Evolutionary conservation across 495 filamentous ascomycete genomes (phyloP), one percentile per base, ranked within the genome.

Genomic region (Podospora conica): DNA sequence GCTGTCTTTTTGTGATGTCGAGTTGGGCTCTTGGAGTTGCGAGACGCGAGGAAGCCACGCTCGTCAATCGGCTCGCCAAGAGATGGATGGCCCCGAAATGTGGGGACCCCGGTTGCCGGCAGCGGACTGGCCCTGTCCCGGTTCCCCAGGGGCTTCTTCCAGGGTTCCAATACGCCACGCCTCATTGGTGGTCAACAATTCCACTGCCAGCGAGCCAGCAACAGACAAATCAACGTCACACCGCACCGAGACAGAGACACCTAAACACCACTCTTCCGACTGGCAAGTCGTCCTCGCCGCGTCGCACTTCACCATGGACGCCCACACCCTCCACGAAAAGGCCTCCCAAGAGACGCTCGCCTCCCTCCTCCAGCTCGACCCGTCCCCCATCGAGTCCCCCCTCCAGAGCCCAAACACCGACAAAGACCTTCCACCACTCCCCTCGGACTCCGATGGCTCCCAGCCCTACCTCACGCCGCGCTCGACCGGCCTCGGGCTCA

Each of bases 361-460:
- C 33, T 91, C 88, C 27, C 85, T 97, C 69, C 82, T 89, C 61
- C 85, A 93, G 65, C 79, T 97, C 27, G 93, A 96, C 55, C 93
- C 93, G 10, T 86, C 87, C 10, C 93, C 93, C 1, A 89, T 96
- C 28, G 89, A 93, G 12, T 84, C 83, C 10, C 76, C 81, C 0
- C 78, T 83, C 20, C 56, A 27, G 5, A 53, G 53, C 25, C 61
- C 80, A 23, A 81, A 84, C 66, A 77, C 74, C 60, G 86, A 89
- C 48, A 83, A 84, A 65, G 88, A 88, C 61, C 81, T 87, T 56
- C 80, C 82, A 21, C 74, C 79, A 53, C 68, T 79, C 1, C 76
- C 77, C 23, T 74, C 77, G 23, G 71, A 77, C 28, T 65, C 60
- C 53, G 70, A 68, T 21, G 69, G 68, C 9, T 69, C 62, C 55